These are phyloP conservation scores for Kwoniella shandongensis DNA, from an alignment of 768 basidiomycete species.

Conservation along the genomic window DNA sequence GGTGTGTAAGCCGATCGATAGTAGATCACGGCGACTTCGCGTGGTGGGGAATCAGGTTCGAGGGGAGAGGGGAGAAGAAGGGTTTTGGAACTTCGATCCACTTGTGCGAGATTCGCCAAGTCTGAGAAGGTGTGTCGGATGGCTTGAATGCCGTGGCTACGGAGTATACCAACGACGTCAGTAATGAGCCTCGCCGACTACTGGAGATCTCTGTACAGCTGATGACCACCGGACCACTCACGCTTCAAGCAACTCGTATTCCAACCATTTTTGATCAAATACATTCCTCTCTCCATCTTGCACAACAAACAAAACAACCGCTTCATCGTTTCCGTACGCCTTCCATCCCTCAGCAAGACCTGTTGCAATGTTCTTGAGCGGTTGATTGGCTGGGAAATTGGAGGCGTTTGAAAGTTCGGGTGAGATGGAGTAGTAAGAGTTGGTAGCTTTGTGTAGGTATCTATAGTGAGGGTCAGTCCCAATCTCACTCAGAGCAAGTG, in stretches of 20 bases:
- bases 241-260: slow-evolving; percentile 81
- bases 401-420: slow-evolving; percentile 46
- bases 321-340: slow-evolving; percentile 60
- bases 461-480: slow-evolving; percentile 55
- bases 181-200: too few species aligned
- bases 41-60: slow-evolving; percentile 51
- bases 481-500: neutral
- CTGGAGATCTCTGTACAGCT: neutral
- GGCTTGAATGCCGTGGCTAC: slow-evolving; percentile 71
- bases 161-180: slow-evolving; percentile 5
- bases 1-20: slow-evolving; percentile 88
- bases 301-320: slow-evolving; percentile 79
- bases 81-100: slow-evolving; percentile 53
- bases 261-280: slow-evolving; percentile 86
- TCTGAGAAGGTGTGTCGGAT: slow-evolving; percentile 74
- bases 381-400: slow-evolving; percentile 73
- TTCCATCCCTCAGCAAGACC: slow-evolving; percentile 79
- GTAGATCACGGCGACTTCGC: slow-evolving; percentile 83
- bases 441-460: slow-evolving; percentile 66
- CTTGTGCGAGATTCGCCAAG: slow-evolving; percentile 62
- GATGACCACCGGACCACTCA: slow-evolving; percentile 52
- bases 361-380: slow-evolving; percentile 66
- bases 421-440: slow-evolving; percentile 61
- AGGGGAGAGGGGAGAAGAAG: slow-evolving; percentile 51
- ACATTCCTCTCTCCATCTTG: slow-evolving; percentile 87